phyloP scores from a whole-genome alignment of 805 yeast genomes.

The Kazachstania africana region DNA sequence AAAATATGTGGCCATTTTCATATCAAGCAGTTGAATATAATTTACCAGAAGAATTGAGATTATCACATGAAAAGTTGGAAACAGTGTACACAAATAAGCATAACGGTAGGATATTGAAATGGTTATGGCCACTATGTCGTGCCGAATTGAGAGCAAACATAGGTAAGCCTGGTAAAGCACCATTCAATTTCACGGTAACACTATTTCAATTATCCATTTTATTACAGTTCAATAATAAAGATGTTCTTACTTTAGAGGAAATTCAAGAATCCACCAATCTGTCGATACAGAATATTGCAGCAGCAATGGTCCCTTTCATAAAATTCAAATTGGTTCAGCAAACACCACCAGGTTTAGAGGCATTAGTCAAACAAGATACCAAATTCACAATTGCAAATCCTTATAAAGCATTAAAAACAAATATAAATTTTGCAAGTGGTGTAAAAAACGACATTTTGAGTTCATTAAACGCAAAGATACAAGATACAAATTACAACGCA shows the following conservation, averaged over 20 bases:
- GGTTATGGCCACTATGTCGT: constrained; percentile 93
- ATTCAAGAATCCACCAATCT: constrained; percentile 60
- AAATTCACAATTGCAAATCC: constrained; percentile 62
- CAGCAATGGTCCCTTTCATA: constrained; percentile 68
- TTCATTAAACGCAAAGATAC: constrained; percentile 14
- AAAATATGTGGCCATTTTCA: constrained; percentile 75
- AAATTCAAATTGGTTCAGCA: constrained; percentile 67
- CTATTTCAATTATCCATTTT: constrained; percentile 80
- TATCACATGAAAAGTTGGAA: constrained; percentile 56
- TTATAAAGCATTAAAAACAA: constrained; percentile 73
- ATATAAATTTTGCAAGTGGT: constrained; percentile 64
- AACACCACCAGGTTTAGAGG: constrained; percentile 49
- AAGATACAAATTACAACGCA: constrained; percentile 26
- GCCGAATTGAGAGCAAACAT: constrained; percentile 85
- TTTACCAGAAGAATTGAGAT: constrained; percentile 57
- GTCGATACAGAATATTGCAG: constrained; percentile 51
- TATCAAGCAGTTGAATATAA: constrained; percentile 33
- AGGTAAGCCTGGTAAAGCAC: constrained; percentile 69
- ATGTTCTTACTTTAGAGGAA: constrained; percentile 37
- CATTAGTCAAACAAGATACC: constrained; percentile 40
- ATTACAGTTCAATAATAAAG: constrained; percentile 64
- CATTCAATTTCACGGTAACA: constrained; percentile 71
- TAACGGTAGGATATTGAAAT: constrained; percentile 76
- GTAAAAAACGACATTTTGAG: constrained; percentile 32
- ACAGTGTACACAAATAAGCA: constrained; percentile 64